Percentiles rank a stretch among this genome's conserved stretches.
Conservation (phyloP, 176 grass and related monocot genomes). For the Lolium perenne region DNA sequence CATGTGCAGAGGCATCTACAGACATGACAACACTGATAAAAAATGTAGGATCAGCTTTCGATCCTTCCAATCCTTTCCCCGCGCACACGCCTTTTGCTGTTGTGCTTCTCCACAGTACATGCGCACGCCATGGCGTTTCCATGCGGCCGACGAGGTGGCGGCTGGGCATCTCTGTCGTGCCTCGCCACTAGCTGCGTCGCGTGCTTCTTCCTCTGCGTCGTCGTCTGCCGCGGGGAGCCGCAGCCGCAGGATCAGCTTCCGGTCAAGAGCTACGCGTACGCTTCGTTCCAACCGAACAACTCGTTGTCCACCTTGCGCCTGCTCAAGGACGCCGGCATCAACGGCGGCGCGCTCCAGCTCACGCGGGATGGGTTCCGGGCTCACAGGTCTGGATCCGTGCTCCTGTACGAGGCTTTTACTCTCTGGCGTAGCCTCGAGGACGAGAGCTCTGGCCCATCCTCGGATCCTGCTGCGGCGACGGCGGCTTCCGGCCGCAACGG, state of each 20-base stretch:
- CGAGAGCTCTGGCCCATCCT: too few species aligned
- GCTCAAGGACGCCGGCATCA: not conserved
- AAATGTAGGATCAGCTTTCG: too few species aligned
- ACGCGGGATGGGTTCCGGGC: not conserved
- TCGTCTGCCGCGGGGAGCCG: not conserved
- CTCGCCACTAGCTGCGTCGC: not conserved
- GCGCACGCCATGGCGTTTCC: constrained; percentile 14
- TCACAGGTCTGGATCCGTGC: constrained; percentile 51
- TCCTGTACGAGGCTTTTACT: constrained; percentile 33
- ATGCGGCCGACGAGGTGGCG: not conserved
- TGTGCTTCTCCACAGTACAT: not conserved
- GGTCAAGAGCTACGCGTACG: constrained; percentile 12
- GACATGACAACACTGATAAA: too few species aligned
- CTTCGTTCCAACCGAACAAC: not conserved
- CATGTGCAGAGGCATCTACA: too few species aligned
- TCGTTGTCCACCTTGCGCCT: not conserved
- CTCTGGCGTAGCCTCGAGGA: constrained; percentile 37
- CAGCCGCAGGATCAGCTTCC: constrained; percentile 4
- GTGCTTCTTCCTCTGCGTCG: not conserved
- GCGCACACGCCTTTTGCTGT: not conserved
- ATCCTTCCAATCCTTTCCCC: not conserved
- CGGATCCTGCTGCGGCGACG: too few species aligned
- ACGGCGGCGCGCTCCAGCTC: constrained; percentile 51
- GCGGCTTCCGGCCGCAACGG: too few species aligned
- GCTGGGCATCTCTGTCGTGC: not conserved